Percentiles rank a stretch among this genome's conserved stretches.
Conservation (phyloP, 345 rosid genomes). For the Sapria himalayana region DNA sequence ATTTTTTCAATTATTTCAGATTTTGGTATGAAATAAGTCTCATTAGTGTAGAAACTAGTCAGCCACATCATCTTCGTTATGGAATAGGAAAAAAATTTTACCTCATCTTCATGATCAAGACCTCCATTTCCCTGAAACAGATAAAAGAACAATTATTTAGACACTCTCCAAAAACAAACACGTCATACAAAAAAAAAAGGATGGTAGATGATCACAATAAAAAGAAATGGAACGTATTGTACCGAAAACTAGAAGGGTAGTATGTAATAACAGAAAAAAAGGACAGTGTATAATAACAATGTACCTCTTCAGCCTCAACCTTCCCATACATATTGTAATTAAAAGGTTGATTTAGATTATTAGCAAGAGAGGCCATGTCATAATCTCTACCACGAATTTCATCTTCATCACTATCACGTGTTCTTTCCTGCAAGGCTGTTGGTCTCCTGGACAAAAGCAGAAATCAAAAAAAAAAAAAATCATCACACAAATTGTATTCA, state of each 20-base stretch:
- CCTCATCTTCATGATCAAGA: slow-evolving; percentile 73
- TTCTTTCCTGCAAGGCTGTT: slow-evolving; percentile 75
- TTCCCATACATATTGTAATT: slow-evolving; percentile 80
- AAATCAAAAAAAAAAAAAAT: slow-evolving; percentile 7
- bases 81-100: slow-evolving; percentile 15
- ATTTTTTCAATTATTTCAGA: too few relatives aligned
- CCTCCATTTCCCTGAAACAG: slow-evolving; percentile 42
- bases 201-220: background rate
- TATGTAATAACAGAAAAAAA: background rate
- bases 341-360: slow-evolving; percentile 76
- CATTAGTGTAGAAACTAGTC: too few relatives aligned
- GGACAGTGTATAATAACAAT: background rate
- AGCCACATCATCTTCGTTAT: too few relatives aligned
- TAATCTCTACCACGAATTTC: slow-evolving; percentile 80
- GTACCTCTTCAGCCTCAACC: slow-evolving; percentile 67
- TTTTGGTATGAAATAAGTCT: too few relatives aligned
- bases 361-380: slow-evolving; percentile 90
- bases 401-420: slow-evolving; percentile 84
- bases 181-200: background rate
- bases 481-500: background rate
- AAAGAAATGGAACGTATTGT: background rate
- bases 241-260: background rate
- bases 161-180: background rate
- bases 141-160: slow-evolving; percentile 7
- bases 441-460: slow-evolving; percentile 71